Evolutionary conservation across 2,329 filamentous ascomycete species (phyloP).

Genomic region (Sarocladiaceae sp.): DNA sequence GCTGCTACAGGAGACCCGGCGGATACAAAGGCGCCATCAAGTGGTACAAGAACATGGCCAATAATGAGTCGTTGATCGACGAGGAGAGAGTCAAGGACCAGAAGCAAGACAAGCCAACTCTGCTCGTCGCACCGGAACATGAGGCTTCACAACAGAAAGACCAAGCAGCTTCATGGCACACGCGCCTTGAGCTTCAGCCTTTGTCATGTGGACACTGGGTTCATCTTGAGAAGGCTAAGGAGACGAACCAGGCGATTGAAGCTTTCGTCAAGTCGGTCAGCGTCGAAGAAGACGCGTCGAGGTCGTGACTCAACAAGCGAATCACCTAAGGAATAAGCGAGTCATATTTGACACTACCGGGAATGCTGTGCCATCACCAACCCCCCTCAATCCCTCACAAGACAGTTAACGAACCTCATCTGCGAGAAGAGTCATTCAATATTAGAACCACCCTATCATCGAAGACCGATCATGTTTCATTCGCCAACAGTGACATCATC

Average conservation of each 20-base stretch:
- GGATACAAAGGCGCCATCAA: slow-evolving; percentile 23
- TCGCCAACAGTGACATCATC: too few species aligned
- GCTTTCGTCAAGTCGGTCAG: slow-evolving; percentile 12
- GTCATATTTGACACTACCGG: too few species aligned
- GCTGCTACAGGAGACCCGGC: slow-evolving; percentile 15
- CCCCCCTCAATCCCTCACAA: too few species aligned
- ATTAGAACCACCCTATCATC: too few species aligned
- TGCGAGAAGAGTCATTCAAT: too few species aligned
- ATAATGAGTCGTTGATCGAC: slow-evolving; percentile 20
- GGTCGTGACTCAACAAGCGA: too few species aligned
- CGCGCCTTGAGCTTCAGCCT: slow-evolving; percentile 29
- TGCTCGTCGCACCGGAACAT: slow-evolving; percentile 18
- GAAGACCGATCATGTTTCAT: too few species aligned
- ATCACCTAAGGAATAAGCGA: neutral
- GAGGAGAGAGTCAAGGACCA: slow-evolving; percentile 17
- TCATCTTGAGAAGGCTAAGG: slow-evolving; percentile 21
- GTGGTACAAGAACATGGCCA: slow-evolving; percentile 26
- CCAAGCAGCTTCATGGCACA: slow-evolving; percentile 21
- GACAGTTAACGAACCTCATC: too few species aligned
- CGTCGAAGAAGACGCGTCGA: neutral
- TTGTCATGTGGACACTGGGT: slow-evolving; percentile 29
- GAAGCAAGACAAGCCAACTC: slow-evolving; percentile 14
- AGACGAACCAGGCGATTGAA: slow-evolving; percentile 19
- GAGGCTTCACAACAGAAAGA: slow-evolving; percentile 18
- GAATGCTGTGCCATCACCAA: too few species aligned